Evolutionary conservation across 1,284 basidiomycete genomes (phyloP), one percentile per base, ranked within the genome.

Genomic region (Rhizoctonia solani): DNA sequence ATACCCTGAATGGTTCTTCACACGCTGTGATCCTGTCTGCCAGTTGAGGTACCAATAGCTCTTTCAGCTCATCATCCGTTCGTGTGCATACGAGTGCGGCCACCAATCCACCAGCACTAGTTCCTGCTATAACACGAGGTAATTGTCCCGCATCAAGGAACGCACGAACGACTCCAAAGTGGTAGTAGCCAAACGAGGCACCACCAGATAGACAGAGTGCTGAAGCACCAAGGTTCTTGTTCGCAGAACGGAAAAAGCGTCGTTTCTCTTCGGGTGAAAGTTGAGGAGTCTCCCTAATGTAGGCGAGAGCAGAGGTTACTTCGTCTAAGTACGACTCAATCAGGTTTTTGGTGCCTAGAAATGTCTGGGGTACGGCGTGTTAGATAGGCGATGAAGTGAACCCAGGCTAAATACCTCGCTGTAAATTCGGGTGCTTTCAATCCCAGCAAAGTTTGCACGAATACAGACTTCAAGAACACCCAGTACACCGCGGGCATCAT

Each of bases 171-270:
- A 99, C 93, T 13, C 96, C 96, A 73, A 92, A 86, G 76, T 95
- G 93, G 75, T 93, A 96, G 76, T 97, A 98, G 2, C 93, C 96
- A 74, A 98, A 97, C 0, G 88, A 90, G 2, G 92, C 96, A 13
- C 96, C 96, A 19, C 96, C 96, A 13, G 92, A 95, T 4, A 99
- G 82, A 76, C 96, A 98, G 4, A 99, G 80, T 0, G 96, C 97
- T 54, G 90, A 85, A n/a, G 84, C 82, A 71, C 96, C 96, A 25
- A 97, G 84, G 77, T 98, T 97, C 69, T 86, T 91, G 74, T 93
- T 93, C 47, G 90, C 86, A 68, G 85, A 87, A 75, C 92, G 90
- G 81, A 97, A 99, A 77, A 99, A 98, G 4, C 86, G 83, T 71
- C 87, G 87, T 81, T 98, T 99, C 78, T 97, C 93, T 70, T 97